phyloP scores from a whole-genome alignment of 768 basidiomycete species.

The Naematelia aurantialba region DNA sequence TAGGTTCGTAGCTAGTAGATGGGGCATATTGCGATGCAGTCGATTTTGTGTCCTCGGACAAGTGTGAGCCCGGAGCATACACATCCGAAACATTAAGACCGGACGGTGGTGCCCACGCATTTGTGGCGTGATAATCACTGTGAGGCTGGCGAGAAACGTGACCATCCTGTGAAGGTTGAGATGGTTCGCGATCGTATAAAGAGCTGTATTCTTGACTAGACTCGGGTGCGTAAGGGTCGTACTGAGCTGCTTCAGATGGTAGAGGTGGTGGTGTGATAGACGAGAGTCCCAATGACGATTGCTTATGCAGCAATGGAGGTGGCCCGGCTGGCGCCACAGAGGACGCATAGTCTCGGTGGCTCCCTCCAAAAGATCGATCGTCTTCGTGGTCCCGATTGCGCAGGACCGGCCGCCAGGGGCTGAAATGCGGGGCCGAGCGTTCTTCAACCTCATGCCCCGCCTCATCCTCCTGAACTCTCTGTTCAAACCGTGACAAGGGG shows the following conservation, averaged over 20 bases:
- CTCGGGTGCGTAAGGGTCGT: background rate
- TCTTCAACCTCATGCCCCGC: no score
- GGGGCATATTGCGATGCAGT: background rate
- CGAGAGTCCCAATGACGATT: background rate
- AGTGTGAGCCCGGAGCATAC: background rate
- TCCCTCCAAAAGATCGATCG: background rate
- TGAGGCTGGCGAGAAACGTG: background rate
- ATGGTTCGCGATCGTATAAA: background rate
- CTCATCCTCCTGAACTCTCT: background rate
- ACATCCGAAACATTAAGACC: background rate
- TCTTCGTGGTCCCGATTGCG: background rate
- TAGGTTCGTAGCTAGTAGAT: background rate
- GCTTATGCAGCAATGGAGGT: background rate
- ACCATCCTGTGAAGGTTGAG: background rate
- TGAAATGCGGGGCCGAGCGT: no score
- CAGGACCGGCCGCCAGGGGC: background rate
- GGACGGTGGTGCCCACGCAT: background rate
- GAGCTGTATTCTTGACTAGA: background rate
- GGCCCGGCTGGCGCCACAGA: background rate
- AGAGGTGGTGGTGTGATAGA: background rate
- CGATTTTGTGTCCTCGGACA: constrained; percentile 1
- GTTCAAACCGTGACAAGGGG: background rate
- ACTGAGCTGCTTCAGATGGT: background rate
- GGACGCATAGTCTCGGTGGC: background rate
- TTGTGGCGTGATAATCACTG: background rate